phyloP scores from a whole-genome alignment of 495 filamentous ascomycete species.

The Pyrenopolyporus hunteri region DNA sequence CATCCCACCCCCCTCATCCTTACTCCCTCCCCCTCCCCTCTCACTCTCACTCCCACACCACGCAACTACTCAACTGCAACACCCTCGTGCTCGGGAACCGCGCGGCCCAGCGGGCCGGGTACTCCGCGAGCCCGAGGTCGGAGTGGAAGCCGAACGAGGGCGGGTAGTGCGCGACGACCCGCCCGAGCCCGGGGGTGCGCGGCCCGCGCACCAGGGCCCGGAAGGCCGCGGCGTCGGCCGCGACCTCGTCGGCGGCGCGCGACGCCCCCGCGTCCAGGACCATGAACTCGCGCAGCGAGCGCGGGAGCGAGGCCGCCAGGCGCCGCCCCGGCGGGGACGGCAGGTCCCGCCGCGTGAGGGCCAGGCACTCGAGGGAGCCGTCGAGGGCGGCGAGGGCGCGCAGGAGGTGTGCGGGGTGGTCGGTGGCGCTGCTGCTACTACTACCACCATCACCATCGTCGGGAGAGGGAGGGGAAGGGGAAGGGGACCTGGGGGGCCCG shows the following conservation, averaged over 20 bases:
- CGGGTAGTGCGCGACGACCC: background rate
- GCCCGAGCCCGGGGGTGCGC: background rate
- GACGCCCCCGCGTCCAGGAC: slow-evolving; percentile 3
- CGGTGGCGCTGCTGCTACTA: no score
- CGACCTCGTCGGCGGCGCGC: background rate
- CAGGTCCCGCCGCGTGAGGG: background rate
- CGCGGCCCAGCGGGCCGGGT: background rate
- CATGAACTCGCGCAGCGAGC: slow-evolving; percentile 4
- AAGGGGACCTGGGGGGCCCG: background rate
- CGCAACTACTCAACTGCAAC: no score
- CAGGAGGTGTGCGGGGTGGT: background rate
- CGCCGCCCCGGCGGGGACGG: background rate
- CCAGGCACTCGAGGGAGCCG: background rate
- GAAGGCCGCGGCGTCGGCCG: background rate
- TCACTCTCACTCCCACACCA: no score
- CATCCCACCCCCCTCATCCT: no score
- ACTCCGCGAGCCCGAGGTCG: background rate
- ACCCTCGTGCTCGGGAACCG: no score
- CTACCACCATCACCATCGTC: background rate
- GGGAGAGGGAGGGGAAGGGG: background rate
- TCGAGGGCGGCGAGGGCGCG: background rate
- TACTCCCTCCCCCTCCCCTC: no score
- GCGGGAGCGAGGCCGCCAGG: background rate
- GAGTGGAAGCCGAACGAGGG: background rate
- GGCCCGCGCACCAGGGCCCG: background rate